A percentile compares a stretch with the other conserved stretches of the same genome.
These are phyloP conservation scores for Penicillium polonicum DNA, from an alignment of 2,329 filamentous ascomycete species.

Conservation along the genomic window DNA sequence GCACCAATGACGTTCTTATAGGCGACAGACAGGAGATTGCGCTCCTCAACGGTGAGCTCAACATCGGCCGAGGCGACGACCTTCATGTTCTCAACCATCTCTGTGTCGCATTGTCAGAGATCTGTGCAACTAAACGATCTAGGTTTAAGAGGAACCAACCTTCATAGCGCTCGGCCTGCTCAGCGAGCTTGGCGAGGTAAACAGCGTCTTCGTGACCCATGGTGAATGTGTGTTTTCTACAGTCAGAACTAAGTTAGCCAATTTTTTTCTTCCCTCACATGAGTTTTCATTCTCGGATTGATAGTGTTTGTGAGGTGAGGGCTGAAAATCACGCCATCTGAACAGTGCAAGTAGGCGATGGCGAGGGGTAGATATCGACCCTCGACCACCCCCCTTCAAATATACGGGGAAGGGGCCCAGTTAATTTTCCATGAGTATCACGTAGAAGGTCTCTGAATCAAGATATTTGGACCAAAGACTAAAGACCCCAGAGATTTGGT, in stretches of 20 bases:
- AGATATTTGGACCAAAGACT: not conserved
- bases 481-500: not conserved
- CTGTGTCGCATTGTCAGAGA: slow-evolving; percentile 50
- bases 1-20: slow-evolving; percentile 99
- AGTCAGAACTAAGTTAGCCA: slow-evolving; percentile 13
- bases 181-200: slow-evolving; percentile 99
- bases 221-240: slow-evolving; percentile 53
- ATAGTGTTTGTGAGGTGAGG: slow-evolving; percentile 8
- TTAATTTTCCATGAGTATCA: slow-evolving; percentile 5
- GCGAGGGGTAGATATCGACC: slow-evolving; percentile 23
- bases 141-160: slow-evolving; percentile 57
- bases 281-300: not conserved
- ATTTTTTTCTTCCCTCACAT: not conserved
- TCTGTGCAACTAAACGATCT: slow-evolving; percentile 18
- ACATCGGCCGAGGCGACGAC: slow-evolving; percentile 84
- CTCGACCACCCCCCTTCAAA: not conserved
- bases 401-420: slow-evolving; percentile 7
- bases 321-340: slow-evolving; percentile 25
- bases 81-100: slow-evolving; percentile 99
- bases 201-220: slow-evolving; percentile 99
- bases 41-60: slow-evolving; percentile 87
- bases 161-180: slow-evolving; percentile 99
- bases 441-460: not conserved
- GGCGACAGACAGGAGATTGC: slow-evolving; percentile 93
- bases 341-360: slow-evolving; percentile 20